These are phyloP conservation scores for Catharanthus roseus DNA, from an alignment of 257 asterid species.

Conservation along the genomic window DNA sequence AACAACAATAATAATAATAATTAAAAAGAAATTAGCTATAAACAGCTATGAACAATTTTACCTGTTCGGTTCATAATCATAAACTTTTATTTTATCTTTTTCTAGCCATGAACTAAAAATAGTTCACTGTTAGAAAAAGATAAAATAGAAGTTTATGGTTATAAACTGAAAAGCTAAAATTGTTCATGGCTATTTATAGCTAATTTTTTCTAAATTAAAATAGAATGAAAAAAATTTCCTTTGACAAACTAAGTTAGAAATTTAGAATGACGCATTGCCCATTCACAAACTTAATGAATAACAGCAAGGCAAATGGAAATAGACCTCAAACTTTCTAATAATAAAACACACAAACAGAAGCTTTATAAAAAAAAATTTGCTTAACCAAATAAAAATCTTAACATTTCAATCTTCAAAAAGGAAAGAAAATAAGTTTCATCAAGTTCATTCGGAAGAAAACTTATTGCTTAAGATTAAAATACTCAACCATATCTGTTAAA, in stretches of 20 bases:
- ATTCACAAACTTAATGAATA: not conserved
- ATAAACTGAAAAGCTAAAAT: too few relatives aligned
- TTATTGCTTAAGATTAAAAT: not conserved
- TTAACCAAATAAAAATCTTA: not conserved
- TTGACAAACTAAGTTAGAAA: not conserved
- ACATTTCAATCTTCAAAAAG: not conserved
- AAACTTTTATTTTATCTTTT: too few relatives aligned
- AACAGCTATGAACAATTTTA: too few relatives aligned
- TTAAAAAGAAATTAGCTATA: too few relatives aligned
- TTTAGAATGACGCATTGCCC: not conserved
- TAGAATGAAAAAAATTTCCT: too few relatives aligned
- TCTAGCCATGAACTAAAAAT: too few relatives aligned
- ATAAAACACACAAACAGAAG: not conserved
- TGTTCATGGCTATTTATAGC: too few relatives aligned
- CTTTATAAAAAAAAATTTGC: not conserved
- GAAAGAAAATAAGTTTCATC: not conserved
- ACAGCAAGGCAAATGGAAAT: not conserved
- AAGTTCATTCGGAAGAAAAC: not conserved
- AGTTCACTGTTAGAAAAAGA: too few relatives aligned
- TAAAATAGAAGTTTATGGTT: too few relatives aligned
- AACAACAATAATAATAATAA: too few relatives aligned
- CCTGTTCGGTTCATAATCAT: too few relatives aligned
- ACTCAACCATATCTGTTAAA: not conserved
- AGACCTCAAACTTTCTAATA: not conserved
- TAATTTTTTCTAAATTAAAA: too few relatives aligned